Base-by-base conservation (phyloP, 148 eudicot species). In the Oxyria digyna region DNA sequence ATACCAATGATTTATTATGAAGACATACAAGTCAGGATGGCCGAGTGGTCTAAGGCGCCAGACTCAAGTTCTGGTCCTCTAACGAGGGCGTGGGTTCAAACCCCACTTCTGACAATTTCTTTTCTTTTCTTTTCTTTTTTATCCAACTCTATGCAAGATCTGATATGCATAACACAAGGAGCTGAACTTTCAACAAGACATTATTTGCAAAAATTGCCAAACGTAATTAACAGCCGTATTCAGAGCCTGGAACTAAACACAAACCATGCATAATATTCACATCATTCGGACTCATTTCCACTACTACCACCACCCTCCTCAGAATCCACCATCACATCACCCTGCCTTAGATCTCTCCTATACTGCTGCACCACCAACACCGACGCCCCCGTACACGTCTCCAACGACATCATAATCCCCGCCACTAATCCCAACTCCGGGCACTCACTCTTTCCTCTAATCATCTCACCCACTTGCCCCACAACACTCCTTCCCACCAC, bases 301-400 rank as follows among this genome's bases (percentile, higher is more conserved):
- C 76, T 74, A 50, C 62, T 32, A 11, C 72, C 82, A 50, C 62
- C 40, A 11, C 72, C 82, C 45, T 81, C 82, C 33, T 48, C 63
- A 3, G 66, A 72, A 45, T 74, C 79, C 8, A 75, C 5, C 3
- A 65, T 42, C 20, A 49, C 32, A 3, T 20, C 52, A 63, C 50
- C 78, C 71, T 21, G 78, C 45, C 49, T 32, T n/a, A 32, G 12
- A 24, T 71, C 77, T 8, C 74, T 67, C 9, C 71, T 76, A 69
- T 79, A 87, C 42, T 85, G 88, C 70, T 90, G 96, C 67, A 87
- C 69, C 41, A 90, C 88, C 67, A 90, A 69, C 27, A 89, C 90
- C 0, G 96, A 85, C 21, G 96, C 90, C 1, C 70, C 48, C 0
- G 84, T 83, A 1, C 77, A 73, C 68, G 85, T 77, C 6, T 84